Evolutionary conservation across 495 filamentous ascomycete genomes (phyloP), one percentile per base, ranked within the genome.

Genomic region (Aspergillus homomorphus): DNA sequence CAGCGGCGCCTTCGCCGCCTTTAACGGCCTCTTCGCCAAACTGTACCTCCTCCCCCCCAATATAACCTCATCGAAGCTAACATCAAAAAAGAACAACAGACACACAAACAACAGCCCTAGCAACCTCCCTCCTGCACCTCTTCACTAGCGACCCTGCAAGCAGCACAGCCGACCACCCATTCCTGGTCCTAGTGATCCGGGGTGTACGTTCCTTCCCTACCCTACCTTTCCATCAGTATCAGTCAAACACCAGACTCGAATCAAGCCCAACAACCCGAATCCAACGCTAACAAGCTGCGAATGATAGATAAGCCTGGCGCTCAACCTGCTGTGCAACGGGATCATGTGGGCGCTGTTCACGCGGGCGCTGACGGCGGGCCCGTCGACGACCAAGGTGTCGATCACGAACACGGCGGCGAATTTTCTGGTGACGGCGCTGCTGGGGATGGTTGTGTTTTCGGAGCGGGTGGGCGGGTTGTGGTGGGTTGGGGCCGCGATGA

Each of bases 21-120:
- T 94, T 63, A 98, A 98, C 65, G 93, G 94, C 28, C 88, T 96
- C 22, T 98, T 98, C 75, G 94, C 94, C 0, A 98, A 97, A 72
- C 77, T 98, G 90, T 95, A 80, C 66, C 21, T 43, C 0, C 44
- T 45, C 15, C 22, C 14, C 7, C 21, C 9, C 10, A 20, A 21
- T 33, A 26, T 21, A 19, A 41, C 33, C n/a, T 16, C 19, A 51
- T 48, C 16, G 1, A 49, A 18, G 38, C 50, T 63, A 61, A 63
- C 28, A 19, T 3, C n/a, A 42, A 20, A n/a, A n/a, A 59, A 93
- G 90, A 55, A 96, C 92, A 41, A 98, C 93, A 2, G 95, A 91
- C 21, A 79, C 85, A 22, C 82, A 96, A 49, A 96, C 93, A 5
- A 80, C 87, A 14, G 80, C 75, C 33, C 82, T 93, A 63, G 86